Evolutionary conservation across 352 stramenopile genomes (phyloP), one percentile per base, ranked within the genome.

Genomic region (Phytophthora palmivora): DNA sequence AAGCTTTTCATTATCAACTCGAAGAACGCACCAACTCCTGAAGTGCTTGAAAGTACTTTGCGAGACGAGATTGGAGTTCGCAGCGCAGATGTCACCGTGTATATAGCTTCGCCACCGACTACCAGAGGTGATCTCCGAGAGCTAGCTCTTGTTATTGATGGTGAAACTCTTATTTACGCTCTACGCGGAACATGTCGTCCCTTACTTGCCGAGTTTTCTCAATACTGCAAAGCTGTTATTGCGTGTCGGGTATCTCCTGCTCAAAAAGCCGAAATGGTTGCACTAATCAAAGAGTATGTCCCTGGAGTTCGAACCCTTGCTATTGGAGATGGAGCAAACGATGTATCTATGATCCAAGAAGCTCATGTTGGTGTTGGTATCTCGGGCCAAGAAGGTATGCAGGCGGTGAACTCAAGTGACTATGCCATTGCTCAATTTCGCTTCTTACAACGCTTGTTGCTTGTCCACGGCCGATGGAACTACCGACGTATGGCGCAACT

Each of bases 271-370:
- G 68, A 92, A 16, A 89, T 96, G 74, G 88, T 95, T 7, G 77
- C 77, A 4, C 50, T 96, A 18, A 90, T 96, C 58, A 95, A 92
- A 53, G 72, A 89, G 30, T 78, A 78, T 41, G 81, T 92, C 3
- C 73, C 81, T 30, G 81, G 82, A 6, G 80, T 89, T 8, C 78
- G 79, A 7, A 97, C 89, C 15, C 73, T 98, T 2, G 82, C 89
- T 16, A 98, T 98, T 39, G 92, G 95, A 22, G 95, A 98, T 59
- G 95, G 95, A 37, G 95, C 95, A 1, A 98, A 98, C 58, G 95
- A 98, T 57, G 95, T 98, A 2, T 90, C 88, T 12, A 98, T 98
- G 95, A 97, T 98, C 48, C 90, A 98, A 71, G 85, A 92, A 65
- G 92, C 89, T 16, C 86, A 98, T 50, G 78, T 98, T 18, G 93